Evolutionary conservation across 2,329 filamentous ascomycete genomes (phyloP), one percentile per base, ranked within the genome.

Genomic region (Venturia asperata): DNA sequence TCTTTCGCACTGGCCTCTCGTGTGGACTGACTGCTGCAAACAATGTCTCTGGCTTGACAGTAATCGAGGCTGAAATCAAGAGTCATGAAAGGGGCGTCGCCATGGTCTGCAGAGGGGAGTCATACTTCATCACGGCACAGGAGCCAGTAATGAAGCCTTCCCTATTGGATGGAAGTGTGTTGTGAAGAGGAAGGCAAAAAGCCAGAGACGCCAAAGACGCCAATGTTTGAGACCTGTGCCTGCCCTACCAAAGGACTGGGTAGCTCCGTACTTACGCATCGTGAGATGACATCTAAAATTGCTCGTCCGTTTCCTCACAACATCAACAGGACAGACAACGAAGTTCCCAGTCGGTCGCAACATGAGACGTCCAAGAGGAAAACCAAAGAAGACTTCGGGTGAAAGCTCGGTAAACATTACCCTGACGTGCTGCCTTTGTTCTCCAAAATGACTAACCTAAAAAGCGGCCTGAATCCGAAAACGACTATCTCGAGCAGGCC

Each of bases 401-500:
- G 52, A 58, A 24, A 58, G 19, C 21, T 58, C 52, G 52, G 52
- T 58, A 58, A 13, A 17, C 27, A 34, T n/a, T 6, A 58, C 10
- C 19, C 24, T 21, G 6, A 19, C 13, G 9, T 15, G 3, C 5
- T 7, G 30, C 7, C n/a, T 34, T 34, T 34, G 30, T 6, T 7
- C 17, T 34, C 24, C n/a, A 19, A 58, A 34, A 27, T 37, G 19
- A 37, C 52, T 58, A 21, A 58, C 30, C 19, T 30, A 19, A 9
- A n/a, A 19, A 58, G 52, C 52, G 52, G 37, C 52, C 17, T 58
- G 79, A 84, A 65, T 84, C 84, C 1, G 84, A 85, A 63, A 87
- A 89, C 76, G 87, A 90, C 68, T 90, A 84, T 70, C 80, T 89
- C 63, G 85, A 85, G 67, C 84, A 82, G 30, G 88, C 87, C 13